Evolutionary conservation across 441 rosid species (phyloP), one percentile per base, ranked within the genome.

Genomic region (Raphanus hybrid): DNA sequence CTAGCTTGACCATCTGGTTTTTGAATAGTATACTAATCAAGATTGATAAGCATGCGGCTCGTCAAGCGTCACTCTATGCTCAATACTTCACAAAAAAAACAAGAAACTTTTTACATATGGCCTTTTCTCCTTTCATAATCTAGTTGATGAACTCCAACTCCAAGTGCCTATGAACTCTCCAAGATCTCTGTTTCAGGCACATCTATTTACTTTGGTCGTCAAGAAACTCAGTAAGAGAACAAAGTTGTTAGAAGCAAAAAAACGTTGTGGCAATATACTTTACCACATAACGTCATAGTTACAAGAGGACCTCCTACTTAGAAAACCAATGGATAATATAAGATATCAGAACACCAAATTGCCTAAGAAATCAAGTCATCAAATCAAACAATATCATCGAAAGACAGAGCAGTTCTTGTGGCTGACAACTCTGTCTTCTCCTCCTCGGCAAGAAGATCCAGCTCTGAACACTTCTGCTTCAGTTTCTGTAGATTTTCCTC

Each of bases 171-270:
- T 5, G 57, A 50, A 14, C 57, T 50, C 57, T 50, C 20, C 57
- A 14, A 14, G 57, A 14, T 50, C 18, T 50, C 18, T 48, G 15
- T 48, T 48, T 48, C 16, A 48, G 6, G 7, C 54, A 48, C 7
- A 48, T 48, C 54, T 48, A 48, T 48, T 48, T 48, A 48, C 2
- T 48, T 48, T 48, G 54, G 15, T 45, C 54, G 54, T 45, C 54
- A 45, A 45, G 54, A 45, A 45, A 45, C 55, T 50, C 55, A 50
- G 55, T 14, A 50, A 50, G 58, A 52, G 58, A 52, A 52, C 20
- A 50, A 50, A 50, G 16, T 50, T 50, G 57, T 50, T 14, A 50
- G 8, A 50, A 48, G 54, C 0, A 14, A n/a, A 50, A 50, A 50
- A 50, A 2, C 57, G 1, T 50, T 50, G 57, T 50, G 8, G 20